Percentiles rank a stretch among this genome's conserved stretches.
Evolutionary conservation across 2,329 filamentous ascomycete genomes (phyloP).

Genomic region (Colletotrichum sp.): DNA sequence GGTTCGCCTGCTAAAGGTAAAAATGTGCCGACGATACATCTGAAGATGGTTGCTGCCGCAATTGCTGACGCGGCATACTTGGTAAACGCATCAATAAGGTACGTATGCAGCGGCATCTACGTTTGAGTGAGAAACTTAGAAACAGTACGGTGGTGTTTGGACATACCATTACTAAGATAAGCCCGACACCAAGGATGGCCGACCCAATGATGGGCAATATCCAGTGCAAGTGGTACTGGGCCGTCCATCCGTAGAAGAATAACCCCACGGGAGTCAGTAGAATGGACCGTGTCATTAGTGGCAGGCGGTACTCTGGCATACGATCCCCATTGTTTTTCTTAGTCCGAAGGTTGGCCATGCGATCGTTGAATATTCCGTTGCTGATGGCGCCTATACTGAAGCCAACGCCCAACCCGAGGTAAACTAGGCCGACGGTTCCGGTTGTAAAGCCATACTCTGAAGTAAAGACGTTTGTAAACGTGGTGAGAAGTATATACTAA

Average conservation of each 20-base stretch:
- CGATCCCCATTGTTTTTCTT: neutral
- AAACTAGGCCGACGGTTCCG: conserved; percentile 24
- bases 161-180: neutral
- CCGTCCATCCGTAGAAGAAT: neutral
- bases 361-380: neutral
- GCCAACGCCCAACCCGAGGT: conserved; percentile 24
- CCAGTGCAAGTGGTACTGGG: neutral
- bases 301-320: neutral
- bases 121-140: neutral
- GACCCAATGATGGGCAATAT: neutral
- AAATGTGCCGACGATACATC: neutral
- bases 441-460: conserved; percentile 40
- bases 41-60: neutral
- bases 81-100: neutral
- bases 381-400: neutral
- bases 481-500: neutral
- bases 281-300: neutral
- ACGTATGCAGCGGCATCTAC: neutral
- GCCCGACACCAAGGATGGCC: neutral
- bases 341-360: neutral
- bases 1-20: neutral
- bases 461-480: neutral
- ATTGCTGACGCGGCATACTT: neutral
- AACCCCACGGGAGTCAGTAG: neutral
- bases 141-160: neutral